Conservation (phyloP, 495 filamentous ascomycete species). For the Tuber microsphaerosporum region DNA sequence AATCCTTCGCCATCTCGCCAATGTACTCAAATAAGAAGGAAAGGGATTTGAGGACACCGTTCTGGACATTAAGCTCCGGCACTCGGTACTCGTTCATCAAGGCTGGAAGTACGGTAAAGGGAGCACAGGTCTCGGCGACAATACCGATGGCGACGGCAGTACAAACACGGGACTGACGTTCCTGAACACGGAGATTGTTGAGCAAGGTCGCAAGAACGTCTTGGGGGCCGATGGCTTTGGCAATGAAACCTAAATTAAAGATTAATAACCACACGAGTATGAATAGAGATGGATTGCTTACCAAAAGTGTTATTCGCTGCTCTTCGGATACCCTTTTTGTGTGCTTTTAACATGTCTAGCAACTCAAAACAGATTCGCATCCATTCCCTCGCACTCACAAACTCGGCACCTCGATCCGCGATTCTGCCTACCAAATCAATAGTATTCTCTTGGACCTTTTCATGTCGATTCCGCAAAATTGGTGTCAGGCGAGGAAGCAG, state of each 20-base stretch:
- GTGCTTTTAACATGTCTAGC: slow-evolving; percentile 97
- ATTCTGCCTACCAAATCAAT: slow-evolving; percentile 98
- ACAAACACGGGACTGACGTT: slow-evolving; percentile 95
- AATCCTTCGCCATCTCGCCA: slow-evolving; percentile 99
- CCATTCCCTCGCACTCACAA: slow-evolving; percentile 95
- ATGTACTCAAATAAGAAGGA: slow-evolving; percentile 99
- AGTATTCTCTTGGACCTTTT: slow-evolving; percentile 99
- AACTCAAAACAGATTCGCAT: slow-evolving; percentile 99
- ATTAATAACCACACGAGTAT: slow-evolving; percentile 10
- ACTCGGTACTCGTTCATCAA: slow-evolving; percentile 99
- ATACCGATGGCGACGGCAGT: slow-evolving; percentile 98
- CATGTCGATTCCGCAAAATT: slow-evolving; percentile 95
- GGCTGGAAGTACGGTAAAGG: slow-evolving; percentile 96
- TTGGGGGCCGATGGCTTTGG: slow-evolving; percentile 96
- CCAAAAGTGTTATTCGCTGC: slow-evolving; percentile 99
- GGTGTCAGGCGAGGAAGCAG: slow-evolving; percentile 91
- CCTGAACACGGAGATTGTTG: slow-evolving; percentile 93
- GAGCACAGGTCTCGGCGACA: slow-evolving; percentile 99
- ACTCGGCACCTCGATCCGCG: slow-evolving; percentile 91
- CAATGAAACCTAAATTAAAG: slow-evolving; percentile 65
- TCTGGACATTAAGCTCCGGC: slow-evolving; percentile 96
- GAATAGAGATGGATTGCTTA: slow-evolving; percentile 11
- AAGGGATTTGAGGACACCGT: slow-evolving; percentile 93
- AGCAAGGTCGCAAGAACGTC: slow-evolving; percentile 93
- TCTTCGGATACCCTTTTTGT: slow-evolving; percentile 97